Base-by-base conservation (phyloP, 805 yeast species). In the Candida nitratophila region DNA sequence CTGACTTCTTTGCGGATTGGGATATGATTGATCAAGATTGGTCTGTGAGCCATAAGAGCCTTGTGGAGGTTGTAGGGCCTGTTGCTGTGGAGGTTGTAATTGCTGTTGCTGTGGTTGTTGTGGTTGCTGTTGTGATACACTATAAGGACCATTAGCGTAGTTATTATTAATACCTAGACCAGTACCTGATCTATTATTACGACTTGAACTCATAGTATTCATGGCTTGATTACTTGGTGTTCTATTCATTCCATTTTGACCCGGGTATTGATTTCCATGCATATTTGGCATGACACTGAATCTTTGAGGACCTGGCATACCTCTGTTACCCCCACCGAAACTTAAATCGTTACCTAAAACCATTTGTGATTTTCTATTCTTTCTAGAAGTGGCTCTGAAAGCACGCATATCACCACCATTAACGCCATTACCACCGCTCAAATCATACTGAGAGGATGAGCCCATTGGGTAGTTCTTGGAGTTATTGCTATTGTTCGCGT, bases 301-400 rank as follows among this genome's bases (percentile, higher is more conserved):
- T 43, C 65, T 52, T 4, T 51, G 44, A 33, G 53, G 50, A 32
- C 59, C 56, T 19, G 61, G 61, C 55, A 54, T 52, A 20, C 64
- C 63, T 17, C 62, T 49, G 24, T 53, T 51, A 32, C 59, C 61
- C 10, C 48, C 48, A 17, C 41, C 42, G 34, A 50, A 54, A 12
- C 56, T 57, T n/a, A 52, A 39, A 20, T 39, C 34, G 29, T 37
- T 41, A 22, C 53, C 56, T 7, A 53, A 46, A 36, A 69, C 58
- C 48, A 64, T 53, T 4, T 59, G 49, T 1, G 74, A 69, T 47
- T 67, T 69, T 48, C 77, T 61, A 46, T 68, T 68, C 56, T 72
- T 72, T 50, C 76, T 60, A 4, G 71, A 64, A n/a, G 76, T 66
- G 32, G 71, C 68, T 45, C 63, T 65, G 46, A 65, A 65, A 17